Evolutionary conservation across 768 basidiomycete genomes (phyloP).

Genomic region (Lactifluus subvellereus): DNA sequence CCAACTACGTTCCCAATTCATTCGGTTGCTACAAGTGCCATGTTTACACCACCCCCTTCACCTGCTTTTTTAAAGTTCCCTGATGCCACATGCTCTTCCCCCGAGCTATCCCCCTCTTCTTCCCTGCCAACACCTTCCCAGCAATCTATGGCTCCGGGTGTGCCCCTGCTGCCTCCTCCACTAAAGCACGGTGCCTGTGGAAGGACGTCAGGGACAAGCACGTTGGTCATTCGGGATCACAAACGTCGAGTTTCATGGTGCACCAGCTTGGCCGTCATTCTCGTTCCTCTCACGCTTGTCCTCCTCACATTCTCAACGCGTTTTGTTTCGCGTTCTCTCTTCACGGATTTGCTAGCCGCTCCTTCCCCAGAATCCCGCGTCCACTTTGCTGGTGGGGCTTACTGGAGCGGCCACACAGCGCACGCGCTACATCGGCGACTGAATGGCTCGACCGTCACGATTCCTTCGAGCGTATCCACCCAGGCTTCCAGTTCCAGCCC

Average conservation of each 20-base stretch:
- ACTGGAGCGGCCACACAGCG: slow-evolving; percentile 1
- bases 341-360: slow-evolving; percentile 39
- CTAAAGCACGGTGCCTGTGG: not conserved
- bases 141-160: not conserved
- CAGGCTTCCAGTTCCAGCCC: not conserved
- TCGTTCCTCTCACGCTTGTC: slow-evolving; percentile 52
- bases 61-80: slow-evolving; percentile 30
- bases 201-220: not conserved
- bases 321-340: slow-evolving; percentile 44
- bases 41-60: slow-evolving; percentile 41
- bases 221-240: not conserved
- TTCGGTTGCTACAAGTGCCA: slow-evolving; percentile 8
- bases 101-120: not conserved
- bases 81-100: not conserved
- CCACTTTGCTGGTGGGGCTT: not conserved
- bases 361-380: slow-evolving; percentile 25
- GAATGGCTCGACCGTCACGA: not conserved
- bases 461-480: not conserved
- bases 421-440: slow-evolving; percentile 14
- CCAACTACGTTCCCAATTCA: not conserved
- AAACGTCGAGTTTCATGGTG: slow-evolving; percentile 44
- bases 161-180: slow-evolving; percentile 20
- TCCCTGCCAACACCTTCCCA: not conserved
- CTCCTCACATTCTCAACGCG: slow-evolving; percentile 48
- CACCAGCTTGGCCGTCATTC: slow-evolving; percentile 46